These are phyloP conservation scores for Aspergillus caelatus DNA, from an alignment of 2,329 filamentous ascomycete genomes.

Conservation along the genomic window DNA sequence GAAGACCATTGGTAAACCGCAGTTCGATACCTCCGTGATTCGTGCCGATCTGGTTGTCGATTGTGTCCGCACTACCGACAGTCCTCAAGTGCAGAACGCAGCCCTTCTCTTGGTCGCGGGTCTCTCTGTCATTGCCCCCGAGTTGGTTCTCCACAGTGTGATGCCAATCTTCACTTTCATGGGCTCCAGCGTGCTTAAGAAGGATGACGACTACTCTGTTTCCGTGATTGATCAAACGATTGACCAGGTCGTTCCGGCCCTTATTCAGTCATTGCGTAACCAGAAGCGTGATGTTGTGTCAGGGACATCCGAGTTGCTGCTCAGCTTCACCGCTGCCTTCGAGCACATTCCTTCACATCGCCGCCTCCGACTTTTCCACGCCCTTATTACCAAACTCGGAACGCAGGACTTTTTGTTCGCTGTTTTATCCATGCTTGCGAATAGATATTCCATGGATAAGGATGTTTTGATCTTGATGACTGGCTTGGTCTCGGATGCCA, in stretches of 20 bases:
- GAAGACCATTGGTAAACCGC: constrained; percentile 51
- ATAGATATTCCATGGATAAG: constrained; percentile 79
- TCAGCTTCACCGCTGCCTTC: constrained; percentile 94
- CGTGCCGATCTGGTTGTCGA: constrained; percentile 90
- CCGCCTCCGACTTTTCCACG: constrained; percentile 78
- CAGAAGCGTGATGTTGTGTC: constrained; percentile 75
- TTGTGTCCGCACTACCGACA: constrained; percentile 88
- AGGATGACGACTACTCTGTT: constrained; percentile 95
- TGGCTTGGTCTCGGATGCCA: constrained; percentile 73
- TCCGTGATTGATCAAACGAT: constrained; percentile 95
- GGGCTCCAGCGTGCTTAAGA: constrained; percentile 84
- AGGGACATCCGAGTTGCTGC: constrained; percentile 84
- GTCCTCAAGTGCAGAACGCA: constrained; percentile 89
- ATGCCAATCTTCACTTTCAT: constrained; percentile 99
- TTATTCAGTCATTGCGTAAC: constrained; percentile 82
- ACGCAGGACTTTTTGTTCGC: constrained; percentile 86
- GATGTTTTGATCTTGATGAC: constrained; percentile 74
- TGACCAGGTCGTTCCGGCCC: constrained; percentile 86
- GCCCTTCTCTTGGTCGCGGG: constrained; percentile 86
- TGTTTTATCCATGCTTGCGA: constrained; percentile 84
- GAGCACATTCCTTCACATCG: constrained; percentile 92
- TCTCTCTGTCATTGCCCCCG: constrained; percentile 83
- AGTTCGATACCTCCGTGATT: constrained; percentile 76
- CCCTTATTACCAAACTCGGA: constrained; percentile 82
- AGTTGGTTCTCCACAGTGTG: constrained; percentile 90